Evolutionary conservation across 768 basidiomycete genomes (phyloP).

Genomic region (Rubroboletus satanas): DNA sequence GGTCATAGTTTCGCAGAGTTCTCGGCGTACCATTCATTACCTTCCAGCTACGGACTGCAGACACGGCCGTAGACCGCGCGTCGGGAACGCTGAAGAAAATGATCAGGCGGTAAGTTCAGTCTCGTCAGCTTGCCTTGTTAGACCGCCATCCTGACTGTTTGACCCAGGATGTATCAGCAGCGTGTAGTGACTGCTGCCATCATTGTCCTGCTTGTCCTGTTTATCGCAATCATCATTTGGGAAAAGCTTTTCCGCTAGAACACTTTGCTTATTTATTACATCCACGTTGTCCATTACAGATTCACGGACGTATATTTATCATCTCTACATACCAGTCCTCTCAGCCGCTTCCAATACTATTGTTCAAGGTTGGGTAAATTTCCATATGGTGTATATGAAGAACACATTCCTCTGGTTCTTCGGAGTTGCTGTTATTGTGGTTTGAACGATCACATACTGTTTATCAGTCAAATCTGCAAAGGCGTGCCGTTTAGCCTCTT

Average conservation of each 20-base stretch:
- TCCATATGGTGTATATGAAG: slow-evolving; percentile 34
- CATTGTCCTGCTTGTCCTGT: slow-evolving; percentile 75
- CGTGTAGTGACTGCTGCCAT: slow-evolving; percentile 84
- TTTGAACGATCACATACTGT: slow-evolving; percentile 13
- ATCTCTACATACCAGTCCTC: slow-evolving; percentile 14
- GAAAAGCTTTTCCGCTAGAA: slow-evolving; percentile 58
- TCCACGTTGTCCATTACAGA: slow-evolving; percentile 13
- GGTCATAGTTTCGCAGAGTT: slow-evolving; percentile 19
- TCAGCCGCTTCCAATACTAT: background rate
- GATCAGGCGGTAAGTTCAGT: slow-evolving; percentile 76
- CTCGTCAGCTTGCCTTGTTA: background rate
- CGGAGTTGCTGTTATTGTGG: background rate
- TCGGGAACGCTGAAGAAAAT: slow-evolving; percentile 91
- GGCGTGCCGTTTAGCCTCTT: slow-evolving; percentile 24
- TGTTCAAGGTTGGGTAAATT: background rate
- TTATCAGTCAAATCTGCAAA: slow-evolving; percentile 30
- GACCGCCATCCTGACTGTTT: slow-evolving; percentile 21
- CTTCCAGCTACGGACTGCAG: slow-evolving; percentile 75
- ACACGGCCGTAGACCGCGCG: slow-evolving; percentile 86
- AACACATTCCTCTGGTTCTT: slow-evolving; percentile 27
- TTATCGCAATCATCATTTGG: slow-evolving; percentile 81
- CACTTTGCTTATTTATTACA: slow-evolving; percentile 12
- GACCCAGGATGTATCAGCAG: slow-evolving; percentile 91
- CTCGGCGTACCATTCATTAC: background rate
- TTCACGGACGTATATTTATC: slow-evolving; percentile 28